Evolutionary conservation across 1,139 yeast species (phyloP).

Genomic region (Sugiyamaella japonica): DNA sequence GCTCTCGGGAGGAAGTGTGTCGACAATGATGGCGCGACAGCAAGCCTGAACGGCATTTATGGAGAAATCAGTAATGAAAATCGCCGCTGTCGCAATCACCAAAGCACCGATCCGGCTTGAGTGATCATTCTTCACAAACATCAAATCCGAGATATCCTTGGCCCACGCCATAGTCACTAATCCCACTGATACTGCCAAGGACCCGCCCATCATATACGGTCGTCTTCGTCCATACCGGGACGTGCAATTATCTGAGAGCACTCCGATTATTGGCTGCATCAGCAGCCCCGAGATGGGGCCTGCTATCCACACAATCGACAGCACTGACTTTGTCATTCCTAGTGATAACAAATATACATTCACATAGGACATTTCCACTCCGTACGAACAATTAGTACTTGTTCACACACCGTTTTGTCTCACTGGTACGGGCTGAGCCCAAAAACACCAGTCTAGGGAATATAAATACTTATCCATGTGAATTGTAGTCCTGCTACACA

Average conservation of each 20-base stretch:
- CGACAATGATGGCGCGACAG: conserved; percentile 60
- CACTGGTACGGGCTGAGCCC: conserved; percentile 6
- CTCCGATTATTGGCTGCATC: conserved; percentile 61
- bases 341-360: conserved; percentile 47
- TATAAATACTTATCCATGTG: conserved; percentile 39
- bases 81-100: conserved; percentile 51
- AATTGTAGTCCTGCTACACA: conserved; percentile 44
- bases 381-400: conserved; percentile 26
- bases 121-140: conserved; percentile 5
- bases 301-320: conserved; percentile 61
- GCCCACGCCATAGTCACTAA: conserved; percentile 52
- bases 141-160: conserved; percentile 37
- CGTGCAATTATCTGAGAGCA: conserved; percentile 52
- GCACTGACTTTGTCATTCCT: conserved; percentile 53
- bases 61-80: conserved; percentile 55
- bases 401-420: neutral
- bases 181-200: conserved; percentile 48
- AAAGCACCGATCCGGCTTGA: conserved; percentile 31
- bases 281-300: conserved; percentile 62
- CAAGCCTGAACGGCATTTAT: conserved; percentile 61
- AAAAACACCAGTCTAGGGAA: neutral
- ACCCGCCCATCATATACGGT: conserved; percentile 57
- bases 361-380: conserved; percentile 45
- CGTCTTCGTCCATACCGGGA: conserved; percentile 51
- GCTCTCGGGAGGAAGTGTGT: conserved; percentile 52